A percentile compares a stretch with the other conserved stretches of the same genome.
phyloP scores from a whole-genome alignment of 139 green algal species.

The Raphidocelis subcapitata region DNA sequence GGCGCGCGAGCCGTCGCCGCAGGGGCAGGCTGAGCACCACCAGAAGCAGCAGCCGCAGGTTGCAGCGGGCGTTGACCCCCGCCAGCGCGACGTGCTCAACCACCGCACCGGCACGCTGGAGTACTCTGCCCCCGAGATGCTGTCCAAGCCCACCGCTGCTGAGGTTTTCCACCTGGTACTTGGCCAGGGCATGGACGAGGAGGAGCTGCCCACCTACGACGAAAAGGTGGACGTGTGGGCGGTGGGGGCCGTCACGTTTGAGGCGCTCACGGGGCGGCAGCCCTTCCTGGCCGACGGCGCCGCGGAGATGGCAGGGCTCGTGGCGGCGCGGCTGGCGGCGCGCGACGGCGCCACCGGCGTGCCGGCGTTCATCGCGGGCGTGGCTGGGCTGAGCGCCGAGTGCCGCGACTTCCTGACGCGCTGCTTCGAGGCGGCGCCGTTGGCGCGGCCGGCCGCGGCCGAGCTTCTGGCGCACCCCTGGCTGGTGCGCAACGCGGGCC shows the following conservation, averaged over 20 bases:
- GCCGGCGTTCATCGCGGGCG: constrained; percentile 14
- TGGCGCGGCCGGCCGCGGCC: too few relatives aligned
- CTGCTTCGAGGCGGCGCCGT: constrained; percentile 32
- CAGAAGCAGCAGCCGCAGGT: too few relatives aligned
- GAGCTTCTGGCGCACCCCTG: too few relatives aligned
- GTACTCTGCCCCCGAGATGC: constrained; percentile 57
- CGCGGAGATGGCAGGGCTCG: constrained; percentile 28
- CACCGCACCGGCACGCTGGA: constrained; percentile 40
- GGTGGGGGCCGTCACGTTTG: constrained; percentile 47
- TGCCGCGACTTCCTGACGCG: constrained; percentile 29
- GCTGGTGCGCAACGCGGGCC: too few relatives aligned
- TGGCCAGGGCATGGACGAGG: constrained; percentile 55
- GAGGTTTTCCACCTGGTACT: constrained; percentile 68
- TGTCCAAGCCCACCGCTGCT: constrained; percentile 50
- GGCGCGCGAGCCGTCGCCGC: too few relatives aligned
- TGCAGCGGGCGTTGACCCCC: too few relatives aligned
- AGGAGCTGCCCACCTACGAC: constrained; percentile 61
- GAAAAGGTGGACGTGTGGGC: constrained; percentile 65
- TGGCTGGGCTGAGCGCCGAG: not conserved
- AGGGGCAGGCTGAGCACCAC: too few relatives aligned
- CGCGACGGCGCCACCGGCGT: not conserved
- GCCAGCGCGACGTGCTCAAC: constrained; percentile 45
- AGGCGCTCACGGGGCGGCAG: constrained; percentile 56
- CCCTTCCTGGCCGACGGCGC: constrained; percentile 57
- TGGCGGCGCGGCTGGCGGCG: not conserved